Base-by-base conservation (phyloP, 148 eudicot species). In the Camellia granthamiana region DNA sequence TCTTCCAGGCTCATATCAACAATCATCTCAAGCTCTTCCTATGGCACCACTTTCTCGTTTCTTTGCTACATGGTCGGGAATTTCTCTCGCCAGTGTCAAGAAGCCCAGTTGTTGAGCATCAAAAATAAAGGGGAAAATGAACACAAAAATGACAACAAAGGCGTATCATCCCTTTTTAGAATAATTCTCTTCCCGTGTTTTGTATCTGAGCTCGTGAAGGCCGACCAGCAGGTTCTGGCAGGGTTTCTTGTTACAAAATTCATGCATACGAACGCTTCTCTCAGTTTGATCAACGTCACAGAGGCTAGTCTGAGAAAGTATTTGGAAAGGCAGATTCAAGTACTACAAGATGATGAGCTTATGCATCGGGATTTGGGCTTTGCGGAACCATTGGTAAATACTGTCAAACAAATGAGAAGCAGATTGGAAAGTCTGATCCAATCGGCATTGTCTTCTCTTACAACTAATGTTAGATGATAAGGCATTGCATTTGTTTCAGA, bases 231-330 rank as follows among this genome's bases (percentile, higher is more conserved):
- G 82, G 78, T 94, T 78, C 77, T 94, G 58, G 97, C 98, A 1
- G 97, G 97, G 6, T 82, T 94, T 79, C 86, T 94, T 18, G 92
- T 92, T 13, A 90, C 94, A 2, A 94, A 87, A 82, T 89, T 91
- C 61, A 90, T 90, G 97, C 97, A 94, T 87, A 91, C 91, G 7
- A 92, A 90, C 77, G 85, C 91, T 54, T 88, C 94, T 56, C 91
- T 94, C 70, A 84, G 94, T 77, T 83, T 94, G 68, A 85, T 94
- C n/a, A 91, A 91, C 77, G 73, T 91, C n/a, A 91, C 97, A 21
- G 97, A 87, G 85, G 92, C 89, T 19, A 86, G 90, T 58, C 91
- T 94, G 44, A 75, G 82, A 78, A 85, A 63, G 64, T 94, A 79
- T 76, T 79, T 94, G 30, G 89, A 87, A 83, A 88, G 79, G 68